Conservation (phyloP, 2,329 filamentous ascomycete genomes). For the Cladophialophora chaetospira region DNA sequence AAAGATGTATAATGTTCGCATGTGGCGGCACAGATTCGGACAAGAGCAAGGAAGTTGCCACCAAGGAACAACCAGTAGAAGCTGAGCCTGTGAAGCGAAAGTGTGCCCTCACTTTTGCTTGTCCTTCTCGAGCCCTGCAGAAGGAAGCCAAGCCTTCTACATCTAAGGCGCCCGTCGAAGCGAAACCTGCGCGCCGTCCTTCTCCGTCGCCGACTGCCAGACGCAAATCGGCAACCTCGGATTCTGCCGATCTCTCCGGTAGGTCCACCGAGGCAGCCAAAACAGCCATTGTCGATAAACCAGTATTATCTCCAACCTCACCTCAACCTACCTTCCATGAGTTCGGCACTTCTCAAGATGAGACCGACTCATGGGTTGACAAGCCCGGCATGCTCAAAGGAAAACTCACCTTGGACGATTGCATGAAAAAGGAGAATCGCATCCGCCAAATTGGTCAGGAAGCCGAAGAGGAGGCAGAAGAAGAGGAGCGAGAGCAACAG, state of each 20-base stretch:
- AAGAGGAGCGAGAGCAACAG: conserved; percentile 66
- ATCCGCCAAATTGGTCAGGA: conserved; percentile 86
- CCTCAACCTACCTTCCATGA: conserved; percentile 68
- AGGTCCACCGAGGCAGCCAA: conserved; percentile 24
- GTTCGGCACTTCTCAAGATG: conserved; percentile 78
- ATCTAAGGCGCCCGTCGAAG: conserved; percentile 30
- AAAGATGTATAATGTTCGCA: conserved; percentile 89
- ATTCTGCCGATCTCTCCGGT: conserved; percentile 22
- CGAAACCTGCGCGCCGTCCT: conserved; percentile 37
- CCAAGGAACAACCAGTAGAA: conserved; percentile 36
- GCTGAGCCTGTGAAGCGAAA: conserved; percentile 44
- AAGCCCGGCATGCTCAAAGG: conserved; percentile 64
- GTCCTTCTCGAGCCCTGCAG: conserved; percentile 42
- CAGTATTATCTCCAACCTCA: background rate
- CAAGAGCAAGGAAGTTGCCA: conserved; percentile 39
- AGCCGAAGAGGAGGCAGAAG: conserved; percentile 83
- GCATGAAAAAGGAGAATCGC: conserved; percentile 82
- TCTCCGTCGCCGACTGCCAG: conserved; percentile 39
- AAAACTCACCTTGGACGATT: conserved; percentile 86
- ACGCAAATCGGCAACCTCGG: conserved; percentile 18
- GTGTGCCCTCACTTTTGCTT: conserved; percentile 51
- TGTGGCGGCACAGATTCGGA: conserved; percentile 68
- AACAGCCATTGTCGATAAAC: background rate
- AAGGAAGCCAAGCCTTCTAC: conserved; percentile 25
- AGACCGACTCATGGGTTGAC: conserved; percentile 90